Evolutionary conservation across 169 alveolate species (phyloP).

Genomic region (Plasmodium malariae): DNA sequence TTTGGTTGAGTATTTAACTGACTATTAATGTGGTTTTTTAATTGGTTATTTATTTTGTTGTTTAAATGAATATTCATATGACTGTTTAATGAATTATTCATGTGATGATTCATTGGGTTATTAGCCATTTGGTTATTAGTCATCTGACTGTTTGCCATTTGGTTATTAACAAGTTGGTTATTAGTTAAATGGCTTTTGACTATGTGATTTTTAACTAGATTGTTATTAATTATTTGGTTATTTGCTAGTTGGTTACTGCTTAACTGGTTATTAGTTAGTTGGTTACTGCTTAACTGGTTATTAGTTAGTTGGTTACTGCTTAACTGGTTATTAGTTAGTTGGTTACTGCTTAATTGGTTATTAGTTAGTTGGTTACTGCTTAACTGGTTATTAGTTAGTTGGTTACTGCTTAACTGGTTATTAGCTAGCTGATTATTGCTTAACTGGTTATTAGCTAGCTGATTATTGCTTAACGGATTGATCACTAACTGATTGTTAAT

Average conservation of each 20-base stretch:
- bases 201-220: background rate
- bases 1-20: constrained; percentile 27
- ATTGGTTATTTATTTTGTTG: constrained; percentile 8
- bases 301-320: background rate
- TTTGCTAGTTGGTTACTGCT: background rate
- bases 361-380: too few relatives aligned
- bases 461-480: too few relatives aligned
- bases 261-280: background rate
- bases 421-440: too few relatives aligned
- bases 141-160: background rate
- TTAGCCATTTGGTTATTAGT: background rate
- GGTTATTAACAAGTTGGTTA: background rate
- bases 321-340: background rate
- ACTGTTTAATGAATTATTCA: background rate
- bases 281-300: background rate
- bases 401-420: too few relatives aligned
- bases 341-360: too few relatives aligned
- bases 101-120: background rate
- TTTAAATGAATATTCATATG: constrained; percentile 8
- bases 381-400: too few relatives aligned
- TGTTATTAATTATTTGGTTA: background rate
- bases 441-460: too few relatives aligned
- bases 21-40: constrained; percentile 3
- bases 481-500: too few relatives aligned
- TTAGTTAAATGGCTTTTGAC: background rate